Base-by-base conservation (phyloP, 768 basidiomycete species). In the Myochromella boudieri region DNA sequence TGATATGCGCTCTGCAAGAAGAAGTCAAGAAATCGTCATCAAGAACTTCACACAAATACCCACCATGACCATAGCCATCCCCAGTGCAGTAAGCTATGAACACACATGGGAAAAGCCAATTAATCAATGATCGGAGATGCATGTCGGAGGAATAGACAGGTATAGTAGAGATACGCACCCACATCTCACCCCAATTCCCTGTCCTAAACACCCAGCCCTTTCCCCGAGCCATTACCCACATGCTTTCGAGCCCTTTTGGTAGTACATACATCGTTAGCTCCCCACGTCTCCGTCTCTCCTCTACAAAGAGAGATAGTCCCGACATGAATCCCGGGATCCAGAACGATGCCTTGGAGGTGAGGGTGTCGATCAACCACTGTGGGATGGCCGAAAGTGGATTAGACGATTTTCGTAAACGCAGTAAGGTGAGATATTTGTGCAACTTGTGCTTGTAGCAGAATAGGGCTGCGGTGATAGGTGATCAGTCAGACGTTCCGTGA, bases 231-330 rank as follows among this genome's bases (percentile, higher is more conserved):
- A 84, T 81, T 0, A 84, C 74, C 94, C 93, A 97, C n/a, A 81
- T 80, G 44, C 90, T 91, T 70, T 98, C 94, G 27, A 98, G 64
- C 0, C 81, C 91, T 63, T 93, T 91, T 3, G 95, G 95, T 20
- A 97, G 67, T 1, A 84, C 86, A 61, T 87, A 93, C 92, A 93
- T 91, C 51, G 94, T 92, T 53, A 97, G 70, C 68, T 98, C 95
- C 1, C 81, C 87, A 4, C 94, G 77, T n/a, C 95, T 75, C 57
- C 85, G 78, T 69, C 81, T 85, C 60, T 91, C 94, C 59, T 98
- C 95, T 3, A 95, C 77, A 47, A 97, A 81, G 38, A 98, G 68
- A 6, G 91, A 77, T 9, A 95, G 56, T 10, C 91, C 92, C 8
- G 87, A 73, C 6, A 84, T 65, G 33, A 91, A 72, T 0, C 94